Percentiles rank a stretch among this genome's conserved stretches.
Conservation (phyloP, 2,329 filamentous ascomycete species). For the Monilinia fructigena region DNA sequence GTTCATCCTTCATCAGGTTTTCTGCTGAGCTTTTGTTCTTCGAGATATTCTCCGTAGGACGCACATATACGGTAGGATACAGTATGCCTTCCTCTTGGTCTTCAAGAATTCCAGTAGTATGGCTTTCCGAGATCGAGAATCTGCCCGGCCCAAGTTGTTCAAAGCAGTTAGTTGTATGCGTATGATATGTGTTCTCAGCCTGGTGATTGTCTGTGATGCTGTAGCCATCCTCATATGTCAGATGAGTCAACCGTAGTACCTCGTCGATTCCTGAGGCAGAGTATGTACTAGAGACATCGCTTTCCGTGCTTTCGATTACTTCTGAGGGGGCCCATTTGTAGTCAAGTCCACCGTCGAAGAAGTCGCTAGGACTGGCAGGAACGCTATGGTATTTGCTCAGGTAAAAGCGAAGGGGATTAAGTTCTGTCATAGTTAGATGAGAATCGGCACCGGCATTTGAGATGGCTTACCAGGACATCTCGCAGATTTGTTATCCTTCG, state of each 20-base stretch:
- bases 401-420: constrained; percentile 16
- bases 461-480: constrained; percentile 11
- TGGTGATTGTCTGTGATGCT: neutral
- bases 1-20: neutral
- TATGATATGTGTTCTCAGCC: neutral
- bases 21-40: neutral
- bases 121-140: neutral
- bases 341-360: constrained; percentile 48
- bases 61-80: constrained; percentile 6
- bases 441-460: neutral
- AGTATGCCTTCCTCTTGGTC: neutral
- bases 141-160: neutral
- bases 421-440: neutral
- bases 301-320: neutral
- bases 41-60: neutral
- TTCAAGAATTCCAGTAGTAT: neutral
- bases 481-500: neutral
- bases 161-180: constrained; percentile 12
- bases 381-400: constrained; percentile 6
- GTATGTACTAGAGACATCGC: neutral
- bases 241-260: neutral
- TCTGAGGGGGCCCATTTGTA: constrained; percentile 40
- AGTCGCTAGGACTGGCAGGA: constrained; percentile 48
- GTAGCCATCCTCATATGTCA: neutral
- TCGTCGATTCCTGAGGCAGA: constrained; percentile 1